Percentiles rank a stretch among this genome's conserved stretches.
Evolutionary conservation across 1,284 basidiomycete genomes (phyloP).

Genomic region (Pseudozyma sp.): DNA sequence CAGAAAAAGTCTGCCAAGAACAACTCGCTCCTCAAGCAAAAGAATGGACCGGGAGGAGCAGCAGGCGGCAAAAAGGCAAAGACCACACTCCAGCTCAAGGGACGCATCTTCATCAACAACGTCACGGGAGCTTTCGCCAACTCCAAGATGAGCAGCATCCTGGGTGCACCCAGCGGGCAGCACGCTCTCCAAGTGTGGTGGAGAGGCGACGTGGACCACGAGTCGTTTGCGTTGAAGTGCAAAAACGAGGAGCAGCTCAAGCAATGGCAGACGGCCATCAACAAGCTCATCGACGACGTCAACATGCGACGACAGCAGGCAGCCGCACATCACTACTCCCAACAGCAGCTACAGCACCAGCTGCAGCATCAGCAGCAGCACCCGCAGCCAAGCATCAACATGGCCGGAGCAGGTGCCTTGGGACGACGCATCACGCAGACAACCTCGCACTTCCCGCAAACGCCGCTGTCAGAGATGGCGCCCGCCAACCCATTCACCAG

Average conservation of each 20-base stretch:
- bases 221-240: slow-evolving; percentile 93
- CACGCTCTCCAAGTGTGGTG: slow-evolving; percentile 83
- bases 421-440: slow-evolving; percentile 53
- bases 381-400: slow-evolving; percentile 31
- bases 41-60: slow-evolving; percentile 13
- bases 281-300: slow-evolving; percentile 80
- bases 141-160: slow-evolving; percentile 68
- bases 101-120: slow-evolving; percentile 96
- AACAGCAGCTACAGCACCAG: slow-evolving; percentile 20
- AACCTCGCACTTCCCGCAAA: slow-evolving; percentile 58
- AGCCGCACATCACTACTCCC: slow-evolving; percentile 39
- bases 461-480: slow-evolving; percentile 55
- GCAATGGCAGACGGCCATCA: slow-evolving; percentile 90
- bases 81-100: slow-evolving; percentile 87
- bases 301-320: slow-evolving; percentile 53
- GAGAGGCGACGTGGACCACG: slow-evolving; percentile 88
- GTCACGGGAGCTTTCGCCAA: slow-evolving; percentile 78
- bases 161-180: slow-evolving; percentile 55
- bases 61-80: slow-evolving; percentile 69
- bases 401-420: slow-evolving; percentile 55
- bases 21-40: slow-evolving; percentile 59
- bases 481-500: slow-evolving; percentile 49
- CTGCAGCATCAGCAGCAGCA: slow-evolving; percentile 25
- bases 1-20: slow-evolving; percentile 69
- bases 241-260: slow-evolving; percentile 90